phyloP scores from a whole-genome alignment of 2,329 filamentous ascomycete genomes.

The Epichloe aotearoae region DNA sequence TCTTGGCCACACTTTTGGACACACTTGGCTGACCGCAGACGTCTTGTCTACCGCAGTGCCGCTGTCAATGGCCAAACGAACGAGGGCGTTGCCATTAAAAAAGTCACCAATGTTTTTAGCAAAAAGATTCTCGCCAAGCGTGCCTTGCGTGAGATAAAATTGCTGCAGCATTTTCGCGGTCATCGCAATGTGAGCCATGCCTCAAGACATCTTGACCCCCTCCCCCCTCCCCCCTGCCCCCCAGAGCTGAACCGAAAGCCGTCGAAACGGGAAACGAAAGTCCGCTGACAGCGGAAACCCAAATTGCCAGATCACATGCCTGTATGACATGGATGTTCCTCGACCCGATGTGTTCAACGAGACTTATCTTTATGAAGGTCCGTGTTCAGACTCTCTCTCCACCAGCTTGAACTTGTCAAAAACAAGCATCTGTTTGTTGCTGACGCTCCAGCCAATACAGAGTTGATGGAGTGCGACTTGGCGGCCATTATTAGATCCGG shows the following conservation, averaged over 20 bases:
- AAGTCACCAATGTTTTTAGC: slow-evolving; percentile 99
- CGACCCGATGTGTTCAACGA: slow-evolving; percentile 97
- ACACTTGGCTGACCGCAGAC: not conserved
- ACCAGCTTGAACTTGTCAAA: not conserved
- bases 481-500: slow-evolving; percentile 96
- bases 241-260: not conserved
- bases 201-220: not conserved
- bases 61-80: slow-evolving; percentile 82
- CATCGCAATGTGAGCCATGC: slow-evolving; percentile 60
- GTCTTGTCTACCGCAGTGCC: slow-evolving; percentile 44
- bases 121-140: slow-evolving; percentile 99
- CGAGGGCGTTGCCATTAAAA: slow-evolving; percentile 97
- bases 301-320: slow-evolving; percentile 70
- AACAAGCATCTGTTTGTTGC: not conserved
- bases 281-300: not conserved
- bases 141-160: slow-evolving; percentile 93
- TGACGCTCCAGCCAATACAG: slow-evolving; percentile 31
- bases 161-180: slow-evolving; percentile 91
- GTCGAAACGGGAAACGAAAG: not conserved
- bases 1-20: not conserved
- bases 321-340: slow-evolving; percentile 99
- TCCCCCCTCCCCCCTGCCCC: not conserved
- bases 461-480: slow-evolving; percentile 98
- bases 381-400: not conserved
- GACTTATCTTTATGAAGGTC: slow-evolving; percentile 96